Base-by-base conservation (phyloP, 2,329 filamentous ascomycete genomes). In the Aureobasidium lini region DNA sequence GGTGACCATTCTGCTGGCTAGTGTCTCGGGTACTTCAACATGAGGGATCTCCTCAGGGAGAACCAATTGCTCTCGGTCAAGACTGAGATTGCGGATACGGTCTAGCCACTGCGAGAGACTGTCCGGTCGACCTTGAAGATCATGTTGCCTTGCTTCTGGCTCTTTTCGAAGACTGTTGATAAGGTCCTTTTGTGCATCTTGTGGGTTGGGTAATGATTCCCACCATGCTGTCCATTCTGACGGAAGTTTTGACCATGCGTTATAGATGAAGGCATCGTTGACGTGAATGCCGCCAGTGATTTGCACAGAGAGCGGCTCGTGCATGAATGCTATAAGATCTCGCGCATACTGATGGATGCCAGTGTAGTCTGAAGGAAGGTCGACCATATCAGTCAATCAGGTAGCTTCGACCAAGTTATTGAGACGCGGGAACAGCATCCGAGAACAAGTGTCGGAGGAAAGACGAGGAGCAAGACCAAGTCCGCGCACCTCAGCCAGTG, bases 201-300 rank as follows among this genome's bases (percentile, higher is more conserved):
- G 59, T 10, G 59, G 29, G 10, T 23, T 31, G 18, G 54, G 18
- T 2, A 61, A 42, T 8, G 59, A 42, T 11, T 52, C 44, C 61
- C 61, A 62, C 54, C 54, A 62, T 16, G 16, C n/a, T n/a, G 59
- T 62, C 61, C 61, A 62, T 53, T 57, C 61, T 3, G 36, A 13
- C 1, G 62, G 62, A 31, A 63, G 7, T 28, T 48, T 46, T 11
- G 32, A 23, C 62, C 62, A 63, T 15, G 62, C 60, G 16, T 63
- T 47, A 29, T 61, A 47, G 43, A 63, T 50, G 31, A 63, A 61
- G 7, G 61, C 61, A 42, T 62, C 61, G 29, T 62, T 62, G 31
- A 62, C 61, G 37, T 62, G 61, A n/a, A 62, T 62, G 0, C 61
- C 61, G 23, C 61, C 61, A 29, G 61, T 62, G 8, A 62, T 61